Base-by-base conservation (phyloP, 768 basidiomycete species). In the Boletales sp. region DNA sequence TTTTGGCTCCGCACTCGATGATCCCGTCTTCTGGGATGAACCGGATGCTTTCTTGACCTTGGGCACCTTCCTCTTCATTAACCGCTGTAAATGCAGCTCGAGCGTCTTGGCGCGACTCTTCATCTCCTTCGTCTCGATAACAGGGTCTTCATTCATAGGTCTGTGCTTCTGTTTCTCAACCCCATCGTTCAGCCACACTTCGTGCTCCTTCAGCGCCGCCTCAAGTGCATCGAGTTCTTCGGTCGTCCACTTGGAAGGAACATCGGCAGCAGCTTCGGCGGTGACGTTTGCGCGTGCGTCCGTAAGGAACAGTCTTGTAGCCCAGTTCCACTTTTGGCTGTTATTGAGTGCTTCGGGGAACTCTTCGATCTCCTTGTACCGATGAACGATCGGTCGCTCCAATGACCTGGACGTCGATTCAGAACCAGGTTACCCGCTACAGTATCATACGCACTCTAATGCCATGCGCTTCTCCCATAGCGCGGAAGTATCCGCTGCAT, bases 291-390 rank as follows among this genome's bases (percentile, higher is more conserved):
- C 64, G 7, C 76, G 75, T 19, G 94, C 94, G 46, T 92, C 87
- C 1, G 76, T 70, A 28, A 96, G 77, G 85, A 98, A 99, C n/a
- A 89, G 67, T 14, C 77, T 84, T 51, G 82, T 88, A 69, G 78
- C 86, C 89, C 82, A 99, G 71, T 83, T 92, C 87, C 83, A 87
- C 81, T 83, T 86, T 65, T 90, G 88, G 50, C 81, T 84, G 70
- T 79, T 86, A 62, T 92, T 87, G 48, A 98, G 75, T 2, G 86
- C 83, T 54, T 82, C 79, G 4, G 90, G 88, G 70, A 96, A 93
- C 28, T 83, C 83, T 56, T 88, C 82, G 41, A 89, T 87, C 70
- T 99, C 96, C 65, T 83, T 80, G 72, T 94, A 92, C 12, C 96
- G 89, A 64, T 86, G 80, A 42, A 91, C 78, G 55, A 96, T 83